Evolutionary conservation across 2,329 filamentous ascomycete genomes (phyloP), one percentile per base, ranked within the genome.

Genomic region (Ophiostoma novo-ulmi): DNA sequence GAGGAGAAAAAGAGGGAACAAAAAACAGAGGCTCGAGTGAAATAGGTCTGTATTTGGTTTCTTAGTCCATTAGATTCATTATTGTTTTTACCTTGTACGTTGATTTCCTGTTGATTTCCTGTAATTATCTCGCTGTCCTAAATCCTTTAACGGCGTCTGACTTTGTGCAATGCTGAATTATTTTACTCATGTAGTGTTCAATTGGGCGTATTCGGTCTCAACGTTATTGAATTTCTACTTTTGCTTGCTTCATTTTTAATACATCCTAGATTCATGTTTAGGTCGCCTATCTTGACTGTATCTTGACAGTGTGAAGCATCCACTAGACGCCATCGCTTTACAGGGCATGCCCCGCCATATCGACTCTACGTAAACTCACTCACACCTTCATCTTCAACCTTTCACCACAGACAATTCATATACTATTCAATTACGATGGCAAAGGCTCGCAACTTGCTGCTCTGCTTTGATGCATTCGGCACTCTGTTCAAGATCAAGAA

Each of bases 381-480:
- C 22, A 26, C 52, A 26, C 10, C 52, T 58, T 58, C n/a, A 58
- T 8, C 35, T 36, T 8, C 35, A 10, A 17, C 20, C 61, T 5
- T 36, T 2, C 8, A 64, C 20, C 26, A 61, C 8, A 31, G 55
- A 5, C 31, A 14, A 20, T 35, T 7, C 31, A 31, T 35, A 38
- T 17, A 22, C 14, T 5, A 0, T 35, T n/a, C 14, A 17, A 1
- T 39, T 20, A 65, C 35, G 14, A 65, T 39, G 63, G 20, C 6
- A 11, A 36, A 36, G 35, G 52, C n/a, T 5, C 71, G 70, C 13
- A 85, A 86, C 72, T 80, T 89, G 1, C 78, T 89, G 0, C 77
- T 89, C 1, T 87, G 85, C 72, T 85, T 90, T 69, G 88, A 90
- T 76, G 88, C 87, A 5, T 89, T 89, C 74, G 87, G 85, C n/a